Evolutionary conservation across 2,329 filamentous ascomycete genomes (phyloP).

Genomic region (Grosmannia clavigera): DNA sequence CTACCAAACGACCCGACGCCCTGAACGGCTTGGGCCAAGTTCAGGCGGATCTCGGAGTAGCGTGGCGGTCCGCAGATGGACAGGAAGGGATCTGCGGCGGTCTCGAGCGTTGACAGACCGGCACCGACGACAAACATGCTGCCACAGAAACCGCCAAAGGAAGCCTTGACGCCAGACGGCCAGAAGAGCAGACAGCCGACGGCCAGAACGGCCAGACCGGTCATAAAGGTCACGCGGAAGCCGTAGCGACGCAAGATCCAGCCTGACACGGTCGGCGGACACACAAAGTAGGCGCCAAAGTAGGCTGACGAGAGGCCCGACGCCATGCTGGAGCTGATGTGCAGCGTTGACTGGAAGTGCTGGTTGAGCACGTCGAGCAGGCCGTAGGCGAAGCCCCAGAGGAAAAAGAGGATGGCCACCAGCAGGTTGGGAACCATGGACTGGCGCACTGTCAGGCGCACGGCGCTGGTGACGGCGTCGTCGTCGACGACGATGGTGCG

Average conservation of each 20-base stretch:
- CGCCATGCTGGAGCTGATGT: slow-evolving; percentile 30
- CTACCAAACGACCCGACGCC: slow-evolving; percentile 39
- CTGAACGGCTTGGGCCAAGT: slow-evolving; percentile 46
- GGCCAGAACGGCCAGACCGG: slow-evolving; percentile 41
- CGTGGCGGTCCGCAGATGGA: slow-evolving; percentile 45
- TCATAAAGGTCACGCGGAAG: slow-evolving; percentile 56
- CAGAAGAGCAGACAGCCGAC: slow-evolving; percentile 46
- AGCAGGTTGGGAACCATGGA: slow-evolving; percentile 21
- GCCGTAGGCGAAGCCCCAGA: slow-evolving; percentile 25
- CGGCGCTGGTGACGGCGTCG: slow-evolving; percentile 21
- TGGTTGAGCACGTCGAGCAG: slow-evolving; percentile 33
- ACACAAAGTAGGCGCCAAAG: slow-evolving; percentile 32
- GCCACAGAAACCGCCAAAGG: slow-evolving; percentile 48
- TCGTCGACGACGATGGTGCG: slow-evolving; percentile 21
- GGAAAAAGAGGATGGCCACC: slow-evolving; percentile 23
- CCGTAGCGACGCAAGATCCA: slow-evolving; percentile 52
- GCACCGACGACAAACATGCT: slow-evolving; percentile 35
- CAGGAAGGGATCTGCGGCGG: slow-evolving; percentile 42
- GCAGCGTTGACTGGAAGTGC: slow-evolving; percentile 34
- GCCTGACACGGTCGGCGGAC: slow-evolving; percentile 24
- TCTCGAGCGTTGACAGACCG: slow-evolving; percentile 39
- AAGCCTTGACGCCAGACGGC: slow-evolving; percentile 41
- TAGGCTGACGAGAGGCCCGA: slow-evolving; percentile 38
- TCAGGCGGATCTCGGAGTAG: slow-evolving; percentile 45
- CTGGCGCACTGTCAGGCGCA: slow-evolving; percentile 20